Base-by-base conservation (phyloP, 164 flowering plant species). In the Chimonanthus praecox region DNA sequence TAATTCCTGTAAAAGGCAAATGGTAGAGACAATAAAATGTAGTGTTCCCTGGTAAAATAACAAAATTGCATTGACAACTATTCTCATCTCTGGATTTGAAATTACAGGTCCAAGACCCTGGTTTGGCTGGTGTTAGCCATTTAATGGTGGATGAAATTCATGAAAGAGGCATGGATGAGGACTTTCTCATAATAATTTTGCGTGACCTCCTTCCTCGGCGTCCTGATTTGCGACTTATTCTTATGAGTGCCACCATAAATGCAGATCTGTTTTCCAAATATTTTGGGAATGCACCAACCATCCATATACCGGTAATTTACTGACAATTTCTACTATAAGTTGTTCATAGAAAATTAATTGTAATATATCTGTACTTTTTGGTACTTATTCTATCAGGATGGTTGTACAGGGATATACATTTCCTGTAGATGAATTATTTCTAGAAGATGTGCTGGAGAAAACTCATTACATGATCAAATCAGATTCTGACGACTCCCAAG, bases 91-190 rank as follows among this genome's bases (percentile, higher is more conserved):
- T 11, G 73, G 79, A 33, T 44, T 76, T 54, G 60, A 43, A 73
- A 72, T 47, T 58, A 67, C 91, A 94, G 99, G 91, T 91, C 77
- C 86, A 89, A 73, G 97, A 94, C 72, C 97, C 99, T 50, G 69
- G 81, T 67, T 82, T 94, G 69, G 83, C 85, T 73, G 92, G 95
- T 70, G 86, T 91, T 58, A 94, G 92, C 84, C 97, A 94, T 86
- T 84, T 94, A 83, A 77, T 94, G 65, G 97, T 94, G 63, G 99
- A 94, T 84, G 99, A 94, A 87, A 94, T 94, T 74, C 99, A 94
- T 86, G 99, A 94, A 86, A 88, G 99, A 84, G 99, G 99, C 72
- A 89, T 94, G 89, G 91, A 94, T 87, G 99, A 94, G 73, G 99
- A 94, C 83, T 94, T 94, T 77, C 85, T 94, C 4, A 54, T 94